Evolutionary conservation across 768 basidiomycete species (phyloP).

Genomic region (Trametes gibbosa): DNA sequence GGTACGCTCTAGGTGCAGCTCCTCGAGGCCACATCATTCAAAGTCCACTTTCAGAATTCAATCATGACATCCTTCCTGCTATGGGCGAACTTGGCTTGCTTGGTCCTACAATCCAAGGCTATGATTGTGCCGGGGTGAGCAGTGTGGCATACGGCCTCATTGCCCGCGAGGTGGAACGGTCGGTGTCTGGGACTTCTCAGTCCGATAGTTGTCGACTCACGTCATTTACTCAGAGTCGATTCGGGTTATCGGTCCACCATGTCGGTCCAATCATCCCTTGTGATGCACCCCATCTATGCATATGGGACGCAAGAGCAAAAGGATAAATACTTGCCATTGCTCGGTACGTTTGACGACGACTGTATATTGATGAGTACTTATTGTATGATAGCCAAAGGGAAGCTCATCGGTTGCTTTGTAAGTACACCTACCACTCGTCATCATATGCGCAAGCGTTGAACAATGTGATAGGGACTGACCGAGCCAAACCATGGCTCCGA

Average conservation of each 20-base stretch:
- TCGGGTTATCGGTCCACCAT: slow-evolving; percentile 95
- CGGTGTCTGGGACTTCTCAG: slow-evolving; percentile 10
- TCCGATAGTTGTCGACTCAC: background rate
- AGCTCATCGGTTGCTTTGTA: slow-evolving; percentile 91
- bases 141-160: slow-evolving; percentile 94
- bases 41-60: slow-evolving; percentile 55
- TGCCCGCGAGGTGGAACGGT: slow-evolving; percentile 92
- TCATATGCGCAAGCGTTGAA: background rate
- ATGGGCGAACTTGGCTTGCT: slow-evolving; percentile 92
- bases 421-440: slow-evolving; percentile 30
- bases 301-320: slow-evolving; percentile 91
- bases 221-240: slow-evolving; percentile 63
- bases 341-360: slow-evolving; percentile 47
- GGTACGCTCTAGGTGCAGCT: slow-evolving; percentile 38
- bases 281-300: slow-evolving; percentile 91
- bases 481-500: slow-evolving; percentile 98
- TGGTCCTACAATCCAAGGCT: slow-evolving; percentile 90
- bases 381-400: slow-evolving; percentile 64
- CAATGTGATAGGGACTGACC: slow-evolving; percentile 69
- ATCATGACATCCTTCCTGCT: slow-evolving; percentile 72
- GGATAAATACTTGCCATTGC: slow-evolving; percentile 81
- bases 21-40: background rate
- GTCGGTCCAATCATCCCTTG: slow-evolving; percentile 93
- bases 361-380: background rate
- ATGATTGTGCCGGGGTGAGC: slow-evolving; percentile 90